phyloP scores from a whole-genome alignment of 257 asterid genomes.

The Vinca minor region DNA sequence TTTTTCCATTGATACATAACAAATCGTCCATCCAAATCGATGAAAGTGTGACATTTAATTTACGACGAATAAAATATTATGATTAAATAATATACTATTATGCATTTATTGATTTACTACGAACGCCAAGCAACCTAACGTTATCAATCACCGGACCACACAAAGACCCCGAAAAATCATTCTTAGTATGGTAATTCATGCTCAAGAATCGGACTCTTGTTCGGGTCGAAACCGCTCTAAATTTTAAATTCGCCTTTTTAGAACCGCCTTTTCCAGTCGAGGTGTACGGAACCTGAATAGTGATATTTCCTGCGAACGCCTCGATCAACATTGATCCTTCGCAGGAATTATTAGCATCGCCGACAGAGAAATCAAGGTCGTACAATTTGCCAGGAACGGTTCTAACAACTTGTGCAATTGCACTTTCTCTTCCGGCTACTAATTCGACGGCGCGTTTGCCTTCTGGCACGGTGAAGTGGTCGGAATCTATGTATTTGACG shows the following conservation, averaged over 20 bases:
- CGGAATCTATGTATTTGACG: slow-evolving; percentile 66
- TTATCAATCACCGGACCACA: slow-evolving; percentile 87
- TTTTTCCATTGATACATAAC: too few species aligned
- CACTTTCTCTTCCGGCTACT: slow-evolving; percentile 74
- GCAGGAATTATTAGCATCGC: slow-evolving; percentile 65
- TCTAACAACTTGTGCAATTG: slow-evolving; percentile 39
- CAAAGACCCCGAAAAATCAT: slow-evolving; percentile 53
- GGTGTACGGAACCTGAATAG: slow-evolving; percentile 37
- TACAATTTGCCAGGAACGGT: slow-evolving; percentile 35
- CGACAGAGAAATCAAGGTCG: slow-evolving; percentile 41
- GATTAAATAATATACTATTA: too few species aligned
- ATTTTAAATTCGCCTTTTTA: slow-evolving; percentile 42
- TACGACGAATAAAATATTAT: too few species aligned
- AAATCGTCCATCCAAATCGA: too few species aligned
- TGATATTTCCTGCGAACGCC: slow-evolving; percentile 39
- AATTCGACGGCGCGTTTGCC: slow-evolving; percentile 64
- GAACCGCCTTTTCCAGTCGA: slow-evolving; percentile 60
- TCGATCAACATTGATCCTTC: slow-evolving; percentile 72
- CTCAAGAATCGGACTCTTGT: slow-evolving; percentile 66
- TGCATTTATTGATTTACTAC: too few species aligned
- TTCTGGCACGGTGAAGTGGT: slow-evolving; percentile 52
- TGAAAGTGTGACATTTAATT: too few species aligned
- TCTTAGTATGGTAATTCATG: slow-evolving; percentile 55
- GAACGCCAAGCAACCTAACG: slow-evolving; percentile 44
- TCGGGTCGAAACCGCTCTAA: slow-evolving; percentile 28